Conservation (phyloP, 2,329 filamentous ascomycete species). For the Apiospora kogelbergensis region DNA sequence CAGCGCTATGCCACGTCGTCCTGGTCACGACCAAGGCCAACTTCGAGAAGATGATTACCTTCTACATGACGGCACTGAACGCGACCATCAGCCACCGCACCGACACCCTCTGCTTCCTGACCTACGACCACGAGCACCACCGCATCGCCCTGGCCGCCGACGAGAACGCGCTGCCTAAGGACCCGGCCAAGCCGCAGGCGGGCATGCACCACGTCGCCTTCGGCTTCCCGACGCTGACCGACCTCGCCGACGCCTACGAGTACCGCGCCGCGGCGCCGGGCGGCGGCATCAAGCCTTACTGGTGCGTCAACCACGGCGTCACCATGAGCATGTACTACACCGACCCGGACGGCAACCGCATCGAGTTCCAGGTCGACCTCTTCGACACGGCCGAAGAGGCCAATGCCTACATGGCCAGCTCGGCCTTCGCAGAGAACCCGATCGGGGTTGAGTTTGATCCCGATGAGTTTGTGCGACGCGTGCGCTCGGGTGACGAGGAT, state of each 20-base stretch:
- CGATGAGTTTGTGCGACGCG: slow-evolving; percentile 36
- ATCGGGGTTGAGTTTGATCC: slow-evolving; percentile 44
- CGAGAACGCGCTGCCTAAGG: background rate
- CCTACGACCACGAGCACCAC: slow-evolving; percentile 49
- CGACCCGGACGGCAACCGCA: slow-evolving; percentile 48
- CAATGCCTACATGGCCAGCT: slow-evolving; percentile 36
- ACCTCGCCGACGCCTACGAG: slow-evolving; percentile 36
- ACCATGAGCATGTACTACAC: slow-evolving; percentile 48
- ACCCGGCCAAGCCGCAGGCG: slow-evolving; percentile 24
- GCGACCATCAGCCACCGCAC: slow-evolving; percentile 24
- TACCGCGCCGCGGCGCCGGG: slow-evolving; percentile 29
- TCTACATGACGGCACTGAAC: slow-evolving; percentile 38
- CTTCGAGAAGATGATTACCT: slow-evolving; percentile 32
- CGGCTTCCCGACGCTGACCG: slow-evolving; percentile 34
- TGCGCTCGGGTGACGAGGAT: slow-evolving; percentile 23
- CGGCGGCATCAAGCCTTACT: slow-evolving; percentile 37
- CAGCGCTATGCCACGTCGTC: slow-evolving; percentile 20
- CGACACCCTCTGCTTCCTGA: slow-evolving; percentile 34
- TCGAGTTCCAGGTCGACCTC: slow-evolving; percentile 48
- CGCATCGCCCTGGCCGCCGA: slow-evolving; percentile 36
- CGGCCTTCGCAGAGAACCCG: slow-evolving; percentile 40
- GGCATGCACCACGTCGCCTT: slow-evolving; percentile 43
- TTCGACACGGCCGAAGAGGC: slow-evolving; percentile 39
- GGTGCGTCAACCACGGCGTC: slow-evolving; percentile 47
- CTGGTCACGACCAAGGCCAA: slow-evolving; percentile 22